phyloP scores from a whole-genome alignment of 768 basidiomycete species.

The Tulasnella calospora region DNA sequence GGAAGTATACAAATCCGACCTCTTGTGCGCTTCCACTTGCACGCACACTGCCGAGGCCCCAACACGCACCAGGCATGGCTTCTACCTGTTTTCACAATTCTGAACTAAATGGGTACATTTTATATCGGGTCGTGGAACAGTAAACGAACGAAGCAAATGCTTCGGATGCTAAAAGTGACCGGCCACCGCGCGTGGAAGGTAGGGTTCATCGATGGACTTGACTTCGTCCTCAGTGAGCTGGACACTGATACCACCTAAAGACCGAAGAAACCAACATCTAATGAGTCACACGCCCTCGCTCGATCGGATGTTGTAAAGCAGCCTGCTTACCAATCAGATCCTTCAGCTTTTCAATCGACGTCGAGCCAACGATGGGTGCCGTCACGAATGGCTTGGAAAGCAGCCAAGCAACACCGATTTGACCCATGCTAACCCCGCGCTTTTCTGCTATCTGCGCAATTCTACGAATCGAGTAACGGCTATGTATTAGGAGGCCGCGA shows the following conservation, averaged over 20 bases:
- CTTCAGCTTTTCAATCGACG: slow-evolving; percentile 29
- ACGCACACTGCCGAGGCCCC: too few relatives aligned
- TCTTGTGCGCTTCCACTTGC: too few relatives aligned
- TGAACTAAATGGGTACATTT: background rate
- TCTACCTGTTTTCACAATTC: too few relatives aligned
- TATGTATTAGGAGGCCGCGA: too few relatives aligned
- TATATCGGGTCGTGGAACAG: background rate
- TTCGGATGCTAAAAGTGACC: background rate
- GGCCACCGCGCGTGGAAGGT: background rate
- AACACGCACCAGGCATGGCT: too few relatives aligned
- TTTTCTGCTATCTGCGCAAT: slow-evolving; percentile 55
- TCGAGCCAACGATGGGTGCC: slow-evolving; percentile 31
- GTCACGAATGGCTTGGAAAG: slow-evolving; percentile 16
- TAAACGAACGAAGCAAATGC: background rate
- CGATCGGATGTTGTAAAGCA: background rate
- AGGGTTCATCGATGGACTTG: slow-evolving; percentile 5
- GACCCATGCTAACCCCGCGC: slow-evolving; percentile 52
- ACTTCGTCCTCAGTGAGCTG: background rate
- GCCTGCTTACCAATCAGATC: slow-evolving; percentile 25
- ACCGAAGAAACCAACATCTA: background rate
- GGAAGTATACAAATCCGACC: too few relatives aligned
- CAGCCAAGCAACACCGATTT: slow-evolving; percentile 31
- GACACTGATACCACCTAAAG: background rate
- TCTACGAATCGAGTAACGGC: slow-evolving; percentile 33
- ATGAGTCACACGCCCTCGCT: background rate